phyloP scores from a whole-genome alignment of 2,329 filamentous ascomycete genomes.

The Paraphaeosphaeria sporulosa region DNA sequence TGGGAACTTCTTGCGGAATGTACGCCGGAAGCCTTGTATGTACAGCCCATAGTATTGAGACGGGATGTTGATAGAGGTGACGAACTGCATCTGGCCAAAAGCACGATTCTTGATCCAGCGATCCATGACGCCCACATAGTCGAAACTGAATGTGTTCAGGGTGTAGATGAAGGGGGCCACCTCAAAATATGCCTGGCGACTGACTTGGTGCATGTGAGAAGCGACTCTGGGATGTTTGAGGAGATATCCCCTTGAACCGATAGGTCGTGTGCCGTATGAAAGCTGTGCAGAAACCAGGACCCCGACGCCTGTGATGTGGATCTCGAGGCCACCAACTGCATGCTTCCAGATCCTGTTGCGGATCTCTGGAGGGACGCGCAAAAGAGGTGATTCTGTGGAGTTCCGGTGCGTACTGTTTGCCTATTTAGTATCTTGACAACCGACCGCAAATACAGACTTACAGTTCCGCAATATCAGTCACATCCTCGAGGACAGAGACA shows the following conservation, averaged over 20 bases:
- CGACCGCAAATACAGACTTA: neutral
- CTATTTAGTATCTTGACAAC: neutral
- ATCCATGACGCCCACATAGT: constrained; percentile 6
- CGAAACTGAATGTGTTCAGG: constrained; percentile 19
- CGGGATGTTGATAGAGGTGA: constrained; percentile 22
- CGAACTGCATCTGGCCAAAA: constrained; percentile 15
- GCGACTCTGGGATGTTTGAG: neutral
- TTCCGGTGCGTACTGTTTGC: constrained; percentile 4
- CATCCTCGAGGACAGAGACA: neutral
- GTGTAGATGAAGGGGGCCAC: constrained; percentile 18
- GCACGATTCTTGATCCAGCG: constrained; percentile 20
- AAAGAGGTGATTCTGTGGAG: constrained; percentile 12
- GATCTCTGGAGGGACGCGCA: constrained; percentile 18
- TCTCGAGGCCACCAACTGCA: neutral
- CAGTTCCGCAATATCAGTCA: neutral
- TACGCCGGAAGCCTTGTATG: constrained; percentile 13
- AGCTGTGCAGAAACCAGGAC: neutral
- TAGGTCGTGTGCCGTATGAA: neutral
- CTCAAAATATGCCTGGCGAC: constrained; percentile 24
- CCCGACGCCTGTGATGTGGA: neutral
- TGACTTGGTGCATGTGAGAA: constrained; percentile 16
- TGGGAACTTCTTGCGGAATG: constrained; percentile 19
- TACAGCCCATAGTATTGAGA: constrained; percentile 19
- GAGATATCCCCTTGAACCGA: too few species aligned
- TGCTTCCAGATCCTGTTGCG: constrained; percentile 18